A percentile compares a stretch with the other conserved stretches of the same genome.
phyloP scores from a whole-genome alignment of 1,284 basidiomycete genomes.

The Coniferiporia weirii region DNA sequence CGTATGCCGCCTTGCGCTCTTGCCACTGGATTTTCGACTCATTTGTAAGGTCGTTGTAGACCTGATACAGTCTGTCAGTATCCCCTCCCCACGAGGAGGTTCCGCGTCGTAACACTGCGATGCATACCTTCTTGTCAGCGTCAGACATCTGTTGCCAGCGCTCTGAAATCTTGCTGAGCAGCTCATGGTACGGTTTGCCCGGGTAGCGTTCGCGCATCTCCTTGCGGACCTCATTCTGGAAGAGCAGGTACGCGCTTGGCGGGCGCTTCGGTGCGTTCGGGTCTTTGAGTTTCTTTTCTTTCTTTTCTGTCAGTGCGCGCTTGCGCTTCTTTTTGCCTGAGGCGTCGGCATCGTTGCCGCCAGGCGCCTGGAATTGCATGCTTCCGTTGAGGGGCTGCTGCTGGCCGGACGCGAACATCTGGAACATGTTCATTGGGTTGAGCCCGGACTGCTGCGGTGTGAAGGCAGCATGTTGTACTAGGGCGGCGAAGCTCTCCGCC shows the following conservation, averaged over 20 bases:
- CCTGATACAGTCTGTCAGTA: conserved; percentile 32
- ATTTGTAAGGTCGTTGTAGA: conserved; percentile 33
- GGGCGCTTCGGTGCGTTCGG: conserved; percentile 94
- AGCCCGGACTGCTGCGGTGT: not conserved
- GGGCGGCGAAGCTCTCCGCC: conserved; percentile 48
- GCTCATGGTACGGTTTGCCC: conserved; percentile 62
- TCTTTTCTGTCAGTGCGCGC: conserved; percentile 16
- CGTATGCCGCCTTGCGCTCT: conserved; percentile 29
- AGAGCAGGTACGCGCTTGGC: conserved; percentile 91
- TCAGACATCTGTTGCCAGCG: conserved; percentile 69
- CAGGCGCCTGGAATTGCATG: not conserved
- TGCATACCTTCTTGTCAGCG: conserved; percentile 64
- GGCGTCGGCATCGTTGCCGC: conserved; percentile 34
- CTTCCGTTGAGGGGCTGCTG: not conserved
- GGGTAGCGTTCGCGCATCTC: conserved; percentile 65
- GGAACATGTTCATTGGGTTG: conserved; percentile 13
- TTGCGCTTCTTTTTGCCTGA: conserved; percentile 37
- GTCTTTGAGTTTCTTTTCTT: conserved; percentile 67
- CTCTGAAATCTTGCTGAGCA: conserved; percentile 67
- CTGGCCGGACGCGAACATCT: conserved; percentile 6
- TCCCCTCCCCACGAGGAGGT: conserved; percentile 28
- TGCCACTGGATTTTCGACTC: conserved; percentile 34
- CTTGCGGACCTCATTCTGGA: conserved; percentile 88
- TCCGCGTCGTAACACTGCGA: conserved; percentile 23
- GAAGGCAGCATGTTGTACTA: conserved; percentile 28